These are phyloP conservation scores for Xylaria sp. DNA, from an alignment of 2,329 filamentous ascomycete species.

Conservation along the genomic window DNA sequence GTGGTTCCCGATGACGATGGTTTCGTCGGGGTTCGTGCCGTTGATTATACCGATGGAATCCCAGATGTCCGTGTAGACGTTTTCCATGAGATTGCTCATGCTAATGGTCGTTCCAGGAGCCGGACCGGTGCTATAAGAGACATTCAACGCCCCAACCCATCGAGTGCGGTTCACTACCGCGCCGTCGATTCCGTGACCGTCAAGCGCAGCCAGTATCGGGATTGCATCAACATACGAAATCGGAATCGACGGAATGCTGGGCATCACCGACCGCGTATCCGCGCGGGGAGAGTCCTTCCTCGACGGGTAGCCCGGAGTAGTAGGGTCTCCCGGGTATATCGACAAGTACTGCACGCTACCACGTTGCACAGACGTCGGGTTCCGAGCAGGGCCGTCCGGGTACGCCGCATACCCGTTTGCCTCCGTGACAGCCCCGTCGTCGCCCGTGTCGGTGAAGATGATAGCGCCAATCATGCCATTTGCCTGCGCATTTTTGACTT, in stretches of 20 bases:
- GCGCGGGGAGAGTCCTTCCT: slow-evolving; percentile 76
- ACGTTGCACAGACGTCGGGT: slow-evolving; percentile 81
- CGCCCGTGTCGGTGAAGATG: slow-evolving; percentile 79
- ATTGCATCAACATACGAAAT: slow-evolving; percentile 82
- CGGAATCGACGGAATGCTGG: slow-evolving; percentile 82
- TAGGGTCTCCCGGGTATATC: slow-evolving; percentile 72
- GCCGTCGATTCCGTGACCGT: slow-evolving; percentile 77
- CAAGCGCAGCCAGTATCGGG: slow-evolving; percentile 80
- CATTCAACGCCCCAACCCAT: slow-evolving; percentile 66
- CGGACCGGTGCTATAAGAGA: slow-evolving; percentile 57
- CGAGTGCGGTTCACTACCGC: slow-evolving; percentile 70
- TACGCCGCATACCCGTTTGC: slow-evolving; percentile 79
- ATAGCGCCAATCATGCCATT: slow-evolving; percentile 78
- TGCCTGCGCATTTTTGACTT: slow-evolving; percentile 84
- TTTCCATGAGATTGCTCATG: slow-evolving; percentile 75
- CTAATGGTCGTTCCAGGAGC: slow-evolving; percentile 70
- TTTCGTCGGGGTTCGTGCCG: slow-evolving; percentile 78
- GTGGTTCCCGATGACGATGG: slow-evolving; percentile 83
- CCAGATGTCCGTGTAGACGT: slow-evolving; percentile 76
- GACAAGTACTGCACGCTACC: slow-evolving; percentile 80
- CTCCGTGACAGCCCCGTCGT: slow-evolving; percentile 79
- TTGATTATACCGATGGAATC: slow-evolving; percentile 86
- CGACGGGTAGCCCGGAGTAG: slow-evolving; percentile 84
- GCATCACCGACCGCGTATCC: slow-evolving; percentile 70
- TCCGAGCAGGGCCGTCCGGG: slow-evolving; percentile 79